A percentile compares a stretch with the other conserved stretches of the same genome.
These are phyloP conservation scores for Pontederia crassipes DNA, from an alignment of 176 grass and related monocot species.

Conservation along the genomic window DNA sequence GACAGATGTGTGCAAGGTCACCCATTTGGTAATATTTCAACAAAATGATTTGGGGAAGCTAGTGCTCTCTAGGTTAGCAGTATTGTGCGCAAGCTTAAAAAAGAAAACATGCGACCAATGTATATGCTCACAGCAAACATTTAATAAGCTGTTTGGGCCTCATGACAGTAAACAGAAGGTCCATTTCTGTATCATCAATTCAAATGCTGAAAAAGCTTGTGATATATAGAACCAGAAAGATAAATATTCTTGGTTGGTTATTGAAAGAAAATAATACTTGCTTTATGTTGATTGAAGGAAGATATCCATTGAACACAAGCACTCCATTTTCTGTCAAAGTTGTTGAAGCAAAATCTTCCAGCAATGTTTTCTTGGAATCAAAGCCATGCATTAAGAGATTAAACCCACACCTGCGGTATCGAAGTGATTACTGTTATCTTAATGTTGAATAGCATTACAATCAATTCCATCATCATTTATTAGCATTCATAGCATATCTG, in stretches of 20 bases:
- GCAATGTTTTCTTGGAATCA: conserved; percentile 75
- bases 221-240: not conserved
- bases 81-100: too few relatives aligned
- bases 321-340: conserved; percentile 57
- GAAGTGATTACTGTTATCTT: too few relatives aligned
- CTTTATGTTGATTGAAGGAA: conserved; percentile 71
- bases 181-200: not conserved
- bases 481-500: too few relatives aligned
- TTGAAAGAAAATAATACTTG: conserved; percentile 32
- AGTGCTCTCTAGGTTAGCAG: too few relatives aligned
- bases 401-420: conserved; percentile 48
- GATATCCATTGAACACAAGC: conserved; percentile 81
- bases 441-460: too few relatives aligned
- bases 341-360: conserved; percentile 79
- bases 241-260: not conserved
- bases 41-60: too few relatives aligned
- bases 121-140: too few relatives aligned
- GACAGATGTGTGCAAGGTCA: too few relatives aligned
- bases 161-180: not conserved
- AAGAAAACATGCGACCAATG: too few relatives aligned
- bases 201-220: not conserved
- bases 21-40: too few relatives aligned
- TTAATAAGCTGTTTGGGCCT: too few relatives aligned
- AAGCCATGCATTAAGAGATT: conserved; percentile 89
- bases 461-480: too few relatives aligned